Evolutionary conservation across 1,284 basidiomycete genomes (phyloP).

Genomic region (Ustilago nuda): DNA sequence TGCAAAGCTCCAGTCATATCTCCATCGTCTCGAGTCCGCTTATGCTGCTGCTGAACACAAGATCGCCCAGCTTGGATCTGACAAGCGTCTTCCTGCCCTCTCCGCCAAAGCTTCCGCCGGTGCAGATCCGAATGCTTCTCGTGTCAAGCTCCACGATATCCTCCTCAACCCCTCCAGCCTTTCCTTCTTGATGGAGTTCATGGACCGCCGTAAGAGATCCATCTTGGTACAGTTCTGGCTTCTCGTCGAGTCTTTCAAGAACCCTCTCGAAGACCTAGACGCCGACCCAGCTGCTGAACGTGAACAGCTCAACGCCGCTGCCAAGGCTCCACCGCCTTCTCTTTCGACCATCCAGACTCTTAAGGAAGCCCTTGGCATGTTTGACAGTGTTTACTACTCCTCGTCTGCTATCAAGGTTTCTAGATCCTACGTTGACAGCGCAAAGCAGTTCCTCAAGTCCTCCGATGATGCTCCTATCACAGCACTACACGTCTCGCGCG

Average conservation of each 20-base stretch:
- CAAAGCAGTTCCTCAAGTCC: constrained; percentile 76
- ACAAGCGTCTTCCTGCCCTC: constrained; percentile 28
- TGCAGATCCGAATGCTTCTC: constrained; percentile 42
- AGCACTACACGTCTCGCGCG: constrained; percentile 39
- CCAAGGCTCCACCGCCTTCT: constrained; percentile 23
- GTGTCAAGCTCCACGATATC: constrained; percentile 72
- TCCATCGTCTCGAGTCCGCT: constrained; percentile 87
- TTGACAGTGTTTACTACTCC: constrained; percentile 86
- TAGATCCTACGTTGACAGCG: constrained; percentile 77
- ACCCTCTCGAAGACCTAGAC: constrained; percentile 79
- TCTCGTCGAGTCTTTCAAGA: constrained; percentile 95
- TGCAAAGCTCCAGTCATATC: constrained; percentile 74
- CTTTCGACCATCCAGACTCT: constrained; percentile 72
- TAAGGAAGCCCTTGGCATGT: constrained; percentile 86
- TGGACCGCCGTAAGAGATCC: constrained; percentile 88
- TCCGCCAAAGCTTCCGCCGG: constrained; percentile 41
- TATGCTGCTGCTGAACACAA: constrained; percentile 85
- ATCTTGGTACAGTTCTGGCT: constrained; percentile 95
- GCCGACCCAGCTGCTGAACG: constrained; percentile 72
- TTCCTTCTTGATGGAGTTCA: constrained; percentile 96
- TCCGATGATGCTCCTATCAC: constrained; percentile 56
- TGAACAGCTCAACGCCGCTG: constrained; percentile 32
- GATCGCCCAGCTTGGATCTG: constrained; percentile 78
- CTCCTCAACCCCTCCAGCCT: constrained; percentile 87
- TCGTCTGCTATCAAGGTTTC: constrained; percentile 75